phyloP scores from a whole-genome alignment of 2,329 filamentous ascomycete species.

The Nectriaceae sp. region DNA sequence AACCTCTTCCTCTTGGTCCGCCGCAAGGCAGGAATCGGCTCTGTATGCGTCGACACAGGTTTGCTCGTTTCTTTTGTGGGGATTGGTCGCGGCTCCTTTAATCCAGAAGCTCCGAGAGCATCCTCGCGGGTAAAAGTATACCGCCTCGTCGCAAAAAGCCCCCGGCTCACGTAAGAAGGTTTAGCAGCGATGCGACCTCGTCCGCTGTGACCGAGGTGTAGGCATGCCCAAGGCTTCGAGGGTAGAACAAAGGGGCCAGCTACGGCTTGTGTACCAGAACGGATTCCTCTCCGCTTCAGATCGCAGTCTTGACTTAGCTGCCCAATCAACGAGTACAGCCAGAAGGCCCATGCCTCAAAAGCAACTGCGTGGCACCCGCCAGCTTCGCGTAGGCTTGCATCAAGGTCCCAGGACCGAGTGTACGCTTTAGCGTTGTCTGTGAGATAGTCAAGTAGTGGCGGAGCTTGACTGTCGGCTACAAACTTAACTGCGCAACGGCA shows the following conservation, averaged over 20 bases:
- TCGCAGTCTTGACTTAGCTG: slow-evolving; percentile 39
- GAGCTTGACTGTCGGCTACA: slow-evolving; percentile 31
- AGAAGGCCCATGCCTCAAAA: slow-evolving; percentile 44
- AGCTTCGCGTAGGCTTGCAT: slow-evolving; percentile 29
- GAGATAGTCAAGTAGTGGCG: slow-evolving; percentile 36
- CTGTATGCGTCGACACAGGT: slow-evolving; percentile 15
- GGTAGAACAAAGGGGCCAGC: slow-evolving; percentile 41
- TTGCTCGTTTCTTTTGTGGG: slow-evolving; percentile 14
- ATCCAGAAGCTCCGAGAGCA: slow-evolving; percentile 5
- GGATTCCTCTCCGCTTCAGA: slow-evolving; percentile 24
- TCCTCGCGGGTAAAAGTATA: slow-evolving; percentile 36
- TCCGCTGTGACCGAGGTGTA: slow-evolving; percentile 40
- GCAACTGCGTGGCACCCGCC: slow-evolving; percentile 36
- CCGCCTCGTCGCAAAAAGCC: slow-evolving; percentile 35
- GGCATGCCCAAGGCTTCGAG: slow-evolving; percentile 38
- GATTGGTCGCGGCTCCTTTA: slow-evolving; percentile 7
- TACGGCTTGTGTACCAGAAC: slow-evolving; percentile 30
- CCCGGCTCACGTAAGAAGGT: slow-evolving; percentile 38
- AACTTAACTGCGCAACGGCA: slow-evolving; percentile 35
- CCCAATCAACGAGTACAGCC: slow-evolving; percentile 43
- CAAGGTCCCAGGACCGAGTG: slow-evolving; percentile 31
- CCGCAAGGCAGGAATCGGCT: slow-evolving; percentile 23
- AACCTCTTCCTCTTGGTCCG: slow-evolving; percentile 37
- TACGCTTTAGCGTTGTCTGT: slow-evolving; percentile 34
- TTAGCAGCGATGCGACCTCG: slow-evolving; percentile 34